Evolutionary conservation across 202 grass and related monocot species (phyloP).

Genomic region (Saccharum hybrid): DNA sequence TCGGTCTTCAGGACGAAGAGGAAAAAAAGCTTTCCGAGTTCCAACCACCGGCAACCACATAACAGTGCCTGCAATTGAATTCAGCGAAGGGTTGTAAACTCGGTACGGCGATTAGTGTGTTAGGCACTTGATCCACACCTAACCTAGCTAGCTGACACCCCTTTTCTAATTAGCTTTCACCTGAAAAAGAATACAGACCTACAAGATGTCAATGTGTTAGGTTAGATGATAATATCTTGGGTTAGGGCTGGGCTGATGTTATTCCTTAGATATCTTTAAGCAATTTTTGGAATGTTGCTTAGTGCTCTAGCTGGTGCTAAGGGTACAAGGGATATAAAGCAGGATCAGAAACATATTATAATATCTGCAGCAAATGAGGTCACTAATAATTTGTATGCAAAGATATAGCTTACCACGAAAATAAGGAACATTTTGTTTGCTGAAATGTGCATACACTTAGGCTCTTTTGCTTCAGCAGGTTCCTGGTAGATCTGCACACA

Average conservation of each 20-base stretch:
- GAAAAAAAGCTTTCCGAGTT: conserved; percentile 34
- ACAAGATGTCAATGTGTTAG: conserved; percentile 36
- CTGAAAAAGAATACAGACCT: conserved; percentile 42
- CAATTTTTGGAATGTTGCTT: conserved; percentile 42
- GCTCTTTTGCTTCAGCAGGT: conserved; percentile 14
- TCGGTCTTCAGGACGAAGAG: neutral
- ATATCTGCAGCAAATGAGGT: conserved; percentile 34
- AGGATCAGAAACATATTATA: conserved; percentile 36
- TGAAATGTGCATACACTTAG: neutral
- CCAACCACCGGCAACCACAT: conserved; percentile 46
- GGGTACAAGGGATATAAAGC: conserved; percentile 46
- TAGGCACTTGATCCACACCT: conserved; percentile 57
- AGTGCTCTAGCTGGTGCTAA: conserved; percentile 45
- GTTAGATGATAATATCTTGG: conserved; percentile 36
- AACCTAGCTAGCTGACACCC: conserved; percentile 53
- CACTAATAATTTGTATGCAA: conserved; percentile 12
- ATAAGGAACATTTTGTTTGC: conserved; percentile 27
- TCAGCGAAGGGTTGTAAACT: conserved; percentile 40
- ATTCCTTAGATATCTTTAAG: conserved; percentile 42
- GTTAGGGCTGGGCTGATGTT: conserved; percentile 36
- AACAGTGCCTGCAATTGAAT: conserved; percentile 39
- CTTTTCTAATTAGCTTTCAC: conserved; percentile 49
- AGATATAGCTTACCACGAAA: conserved; percentile 16
- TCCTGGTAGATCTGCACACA: conserved; percentile 37
- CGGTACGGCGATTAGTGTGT: conserved; percentile 23